These are phyloP conservation scores for Fusarium brevicatenulatum DNA, from an alignment of 2,329 filamentous ascomycete genomes.

Conservation along the genomic window DNA sequence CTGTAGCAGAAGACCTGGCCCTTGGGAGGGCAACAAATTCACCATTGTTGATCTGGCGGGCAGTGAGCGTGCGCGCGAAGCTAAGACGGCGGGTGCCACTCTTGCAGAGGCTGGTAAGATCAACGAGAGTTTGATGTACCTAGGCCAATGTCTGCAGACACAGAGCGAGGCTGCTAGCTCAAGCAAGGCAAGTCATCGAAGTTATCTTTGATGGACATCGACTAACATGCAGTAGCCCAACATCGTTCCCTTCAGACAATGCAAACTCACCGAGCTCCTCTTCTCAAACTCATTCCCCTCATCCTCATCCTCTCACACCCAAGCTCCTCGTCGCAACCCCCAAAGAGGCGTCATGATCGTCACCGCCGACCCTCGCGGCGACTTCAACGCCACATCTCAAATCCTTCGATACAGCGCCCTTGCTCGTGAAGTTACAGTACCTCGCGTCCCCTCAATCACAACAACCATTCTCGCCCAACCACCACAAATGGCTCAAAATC, in stretches of 20 bases:
- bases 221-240: conserved; percentile 63
- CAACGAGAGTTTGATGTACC: conserved; percentile 97
- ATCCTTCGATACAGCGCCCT: conserved; percentile 95
- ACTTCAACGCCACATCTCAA: conserved; percentile 96
- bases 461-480: conserved; percentile 69
- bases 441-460: conserved; percentile 84
- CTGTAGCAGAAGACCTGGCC: conserved; percentile 56
- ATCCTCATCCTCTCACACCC: conserved; percentile 52
- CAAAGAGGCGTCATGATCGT: conserved; percentile 97
- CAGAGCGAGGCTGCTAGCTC: conserved; percentile 82
- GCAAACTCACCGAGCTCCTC: conserved; percentile 84
- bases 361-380: conserved; percentile 89
- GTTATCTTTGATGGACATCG: neutral
- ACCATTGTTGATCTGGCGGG: conserved; percentile 94
- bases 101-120: conserved; percentile 97
- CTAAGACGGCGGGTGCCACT: conserved; percentile 92
- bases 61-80: conserved; percentile 90
- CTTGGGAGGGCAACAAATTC: conserved; percentile 81
- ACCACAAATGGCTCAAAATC: conserved; percentile 39
- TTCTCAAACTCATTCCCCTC: conserved; percentile 91
- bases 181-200: conserved; percentile 68
- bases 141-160: conserved; percentile 96
- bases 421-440: conserved; percentile 91
- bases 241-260: conserved; percentile 82
- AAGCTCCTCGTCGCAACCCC: conserved; percentile 67